These are phyloP conservation scores for Epichloe amarillans DNA, from an alignment of 2,329 filamentous ascomycete genomes.

Conservation along the genomic window DNA sequence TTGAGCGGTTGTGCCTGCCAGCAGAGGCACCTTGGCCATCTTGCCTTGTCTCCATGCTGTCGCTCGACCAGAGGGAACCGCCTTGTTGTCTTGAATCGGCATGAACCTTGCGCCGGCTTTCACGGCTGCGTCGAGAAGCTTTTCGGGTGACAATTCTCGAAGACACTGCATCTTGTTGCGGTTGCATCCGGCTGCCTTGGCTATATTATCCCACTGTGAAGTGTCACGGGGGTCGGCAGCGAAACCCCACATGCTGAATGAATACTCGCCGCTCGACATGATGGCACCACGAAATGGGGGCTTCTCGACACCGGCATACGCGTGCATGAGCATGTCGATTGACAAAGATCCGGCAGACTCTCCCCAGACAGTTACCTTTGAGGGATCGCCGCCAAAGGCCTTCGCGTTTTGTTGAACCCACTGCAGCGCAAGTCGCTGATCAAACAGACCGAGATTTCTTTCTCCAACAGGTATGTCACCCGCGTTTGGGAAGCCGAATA, in stretches of 20 bases:
- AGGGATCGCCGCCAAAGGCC: slow-evolving; percentile 15
- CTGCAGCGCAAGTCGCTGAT: slow-evolving; percentile 15
- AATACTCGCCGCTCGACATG: slow-evolving; percentile 17
- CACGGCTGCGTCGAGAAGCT: slow-evolving; percentile 9
- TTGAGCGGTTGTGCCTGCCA: slow-evolving; percentile 14
- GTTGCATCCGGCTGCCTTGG: slow-evolving; percentile 8
- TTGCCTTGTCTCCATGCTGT: slow-evolving; percentile 11
- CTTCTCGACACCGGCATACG: slow-evolving; percentile 6
- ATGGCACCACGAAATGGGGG: slow-evolving; percentile 14
- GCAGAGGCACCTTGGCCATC: slow-evolving; percentile 11
- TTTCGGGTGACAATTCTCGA: slow-evolving; percentile 6
- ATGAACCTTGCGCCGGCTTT: slow-evolving; percentile 2
- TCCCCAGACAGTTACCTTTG: slow-evolving; percentile 16
- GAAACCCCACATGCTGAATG: slow-evolving; percentile 11
- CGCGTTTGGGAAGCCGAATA: slow-evolving; percentile 31
- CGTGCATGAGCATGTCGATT: slow-evolving; percentile 14
- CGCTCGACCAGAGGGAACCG: slow-evolving; percentile 7
- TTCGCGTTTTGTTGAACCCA: slow-evolving; percentile 15
- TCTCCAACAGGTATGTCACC: slow-evolving; percentile 23
- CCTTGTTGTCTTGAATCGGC: slow-evolving; percentile 11
- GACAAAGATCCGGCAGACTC: slow-evolving; percentile 20
- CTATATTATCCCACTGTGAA: slow-evolving; percentile 8
- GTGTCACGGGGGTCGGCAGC: slow-evolving; percentile 3
- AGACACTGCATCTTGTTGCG: slow-evolving; percentile 11
- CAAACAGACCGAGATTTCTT: slow-evolving; percentile 16